These are phyloP conservation scores for Macroventuria anomochaeta DNA, from an alignment of 2,329 filamentous ascomycete genomes.

Conservation along the genomic window DNA sequence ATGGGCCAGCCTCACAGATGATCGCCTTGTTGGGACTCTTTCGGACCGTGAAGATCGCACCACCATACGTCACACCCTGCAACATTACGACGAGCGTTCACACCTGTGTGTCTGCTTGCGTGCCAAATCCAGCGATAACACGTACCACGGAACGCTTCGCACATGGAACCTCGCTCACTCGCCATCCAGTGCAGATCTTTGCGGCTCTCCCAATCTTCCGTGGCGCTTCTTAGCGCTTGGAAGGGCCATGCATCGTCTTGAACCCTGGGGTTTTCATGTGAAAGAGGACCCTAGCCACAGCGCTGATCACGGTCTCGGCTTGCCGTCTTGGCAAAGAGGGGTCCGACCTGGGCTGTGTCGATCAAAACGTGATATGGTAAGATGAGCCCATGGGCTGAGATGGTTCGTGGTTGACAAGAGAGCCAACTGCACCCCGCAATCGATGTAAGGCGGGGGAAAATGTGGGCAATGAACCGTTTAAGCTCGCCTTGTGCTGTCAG, in stretches of 20 bases:
- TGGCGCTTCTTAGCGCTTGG: constrained; percentile 1
- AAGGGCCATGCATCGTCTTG: constrained; percentile 1
- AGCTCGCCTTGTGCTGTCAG: not conserved
- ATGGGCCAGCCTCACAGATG: not conserved
- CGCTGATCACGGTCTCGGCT: constrained; percentile 14
- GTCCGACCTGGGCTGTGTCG: constrained; percentile 11
- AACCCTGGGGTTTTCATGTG: constrained; percentile 15
- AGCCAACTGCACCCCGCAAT: constrained; percentile 8
- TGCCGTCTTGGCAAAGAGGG: constrained; percentile 15
- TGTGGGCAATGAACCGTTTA: constrained; percentile 1
- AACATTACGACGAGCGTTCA: not conserved
- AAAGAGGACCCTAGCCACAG: constrained; percentile 9
- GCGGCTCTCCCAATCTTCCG: constrained; percentile 14
- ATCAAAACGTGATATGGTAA: constrained; percentile 11
- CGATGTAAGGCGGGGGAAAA: not conserved
- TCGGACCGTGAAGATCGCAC: not conserved
- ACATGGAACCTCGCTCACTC: not conserved
- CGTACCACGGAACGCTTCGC: not conserved
- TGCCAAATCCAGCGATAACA: not conserved
- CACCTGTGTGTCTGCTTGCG: not conserved
- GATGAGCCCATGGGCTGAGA: constrained; percentile 14
- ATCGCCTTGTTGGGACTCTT: constrained; percentile 1
- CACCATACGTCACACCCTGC: constrained; percentile 5
- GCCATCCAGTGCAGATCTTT: constrained; percentile 11
- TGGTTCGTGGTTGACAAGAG: not conserved